Base-by-base conservation (phyloP, 2,329 filamentous ascomycete genomes). In the Mariannaea sp. region DNA sequence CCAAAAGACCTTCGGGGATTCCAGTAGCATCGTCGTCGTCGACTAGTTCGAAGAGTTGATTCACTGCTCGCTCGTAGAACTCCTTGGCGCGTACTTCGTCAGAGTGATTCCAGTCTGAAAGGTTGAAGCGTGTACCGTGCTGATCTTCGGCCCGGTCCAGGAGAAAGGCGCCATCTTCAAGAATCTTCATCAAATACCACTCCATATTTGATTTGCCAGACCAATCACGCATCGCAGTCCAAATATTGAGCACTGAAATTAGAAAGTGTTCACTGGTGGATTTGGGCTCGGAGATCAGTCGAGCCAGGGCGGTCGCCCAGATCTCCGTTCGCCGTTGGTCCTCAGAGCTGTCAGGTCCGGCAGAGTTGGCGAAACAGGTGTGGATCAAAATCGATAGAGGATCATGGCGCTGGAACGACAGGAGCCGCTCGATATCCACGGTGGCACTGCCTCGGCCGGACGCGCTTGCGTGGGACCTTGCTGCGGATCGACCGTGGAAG, bases 161-260 rank as follows among this genome's bases (percentile, higher is more conserved):
- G 52, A 97, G 79, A 68, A 97, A 97, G 32, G 92, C 88, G 61
- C 94, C 94, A 65, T 95, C 89, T 73, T 96, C 90, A 26, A 99
- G 82, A 55, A 95, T 90, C 69, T 94, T 90, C 89, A 96, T 94
- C 10, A 99, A 82, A 71, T 93, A 97, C 74, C 91, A 89, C 74
- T 97, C 92, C 79, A 99, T 86, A 59, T 92, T 94, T 61, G 87
- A 84, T 65, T 88, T 92, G 52, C 91, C 91, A 33, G 90, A 89
- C 92, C 93, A 97, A 71, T 92, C 87, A 57, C 90, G 86, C 81
- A 92, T 89, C 50, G 85, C 81, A 45, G 90, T 86, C 89, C 92
- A 97, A 51, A 90, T 86, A 71, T 94, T 92, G 44, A 99, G 80
- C 27, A 97, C 85, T 41, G 89, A 87, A 58, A 90, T 87, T 53